Evolutionary conservation across 331 rosid species (phyloP).

Genomic region (Acacia pycnantha): DNA sequence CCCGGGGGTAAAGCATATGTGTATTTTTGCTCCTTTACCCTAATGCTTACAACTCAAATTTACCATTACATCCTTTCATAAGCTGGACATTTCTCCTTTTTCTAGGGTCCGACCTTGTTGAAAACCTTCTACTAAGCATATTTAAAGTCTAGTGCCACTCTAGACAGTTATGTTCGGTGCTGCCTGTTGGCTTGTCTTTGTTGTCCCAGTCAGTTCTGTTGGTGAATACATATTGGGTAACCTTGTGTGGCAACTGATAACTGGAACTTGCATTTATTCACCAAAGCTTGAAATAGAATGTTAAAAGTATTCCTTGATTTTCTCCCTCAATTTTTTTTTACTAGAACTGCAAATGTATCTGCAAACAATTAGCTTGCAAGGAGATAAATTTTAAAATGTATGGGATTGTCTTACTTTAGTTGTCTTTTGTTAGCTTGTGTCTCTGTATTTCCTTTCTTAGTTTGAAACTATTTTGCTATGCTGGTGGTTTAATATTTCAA

Average conservation of each 20-base stretch:
- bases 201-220: background rate
- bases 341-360: slow-evolving; percentile 7
- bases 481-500: slow-evolving; percentile 33
- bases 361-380: background rate
- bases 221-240: background rate
- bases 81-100: background rate
- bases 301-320: background rate
- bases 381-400: slow-evolving; percentile 10
- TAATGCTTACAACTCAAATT: background rate
- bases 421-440: slow-evolving; percentile 10
- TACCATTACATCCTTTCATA: background rate
- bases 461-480: slow-evolving; percentile 18
- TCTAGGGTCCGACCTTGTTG: background rate
- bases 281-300: background rate
- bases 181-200: background rate
- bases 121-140: background rate
- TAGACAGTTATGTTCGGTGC: background rate
- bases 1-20: no score
- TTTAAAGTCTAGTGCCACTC: background rate
- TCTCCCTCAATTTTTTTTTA: background rate
- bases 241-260: background rate
- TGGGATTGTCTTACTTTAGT: background rate
- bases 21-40: no score
- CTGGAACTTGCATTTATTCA: background rate
- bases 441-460: slow-evolving; percentile 20